These are phyloP conservation scores for Marchantia polymorpha DNA, from an alignment of 225 moss, liverwort and hornwort species.

Conservation along the genomic window DNA sequence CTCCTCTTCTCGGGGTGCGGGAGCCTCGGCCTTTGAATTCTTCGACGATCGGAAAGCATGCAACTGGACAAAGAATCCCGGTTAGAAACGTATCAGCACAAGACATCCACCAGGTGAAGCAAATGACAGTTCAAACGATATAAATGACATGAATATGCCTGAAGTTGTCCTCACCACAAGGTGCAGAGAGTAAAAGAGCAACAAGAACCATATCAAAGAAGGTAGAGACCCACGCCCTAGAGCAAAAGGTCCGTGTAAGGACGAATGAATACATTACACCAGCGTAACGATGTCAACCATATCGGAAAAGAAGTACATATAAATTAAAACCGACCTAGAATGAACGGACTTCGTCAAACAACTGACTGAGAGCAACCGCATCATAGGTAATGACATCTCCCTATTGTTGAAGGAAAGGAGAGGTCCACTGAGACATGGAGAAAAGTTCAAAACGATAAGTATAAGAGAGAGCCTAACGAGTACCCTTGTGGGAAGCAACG, in stretches of 20 bases:
- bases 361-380: no score
- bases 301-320: no score
- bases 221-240: no score
- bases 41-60: slow-evolving; percentile 50
- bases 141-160: background rate
- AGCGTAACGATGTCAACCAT: no score
- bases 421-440: no score
- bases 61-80: slow-evolving; percentile 30
- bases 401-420: no score
- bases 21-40: slow-evolving; percentile 38
- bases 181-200: background rate
- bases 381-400: no score
- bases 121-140: background rate
- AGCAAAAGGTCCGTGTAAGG: background rate
- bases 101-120: background rate
- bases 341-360: no score
- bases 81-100: background rate
- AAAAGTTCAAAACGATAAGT: no score
- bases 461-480: background rate
- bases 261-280: background rate
- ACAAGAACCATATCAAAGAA: background rate
- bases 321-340: no score
- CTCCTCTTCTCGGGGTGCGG: slow-evolving; percentile 53
- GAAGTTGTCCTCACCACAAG: background rate
- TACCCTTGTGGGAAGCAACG: background rate